Base-by-base conservation (phyloP, 257 asterid species). In the Primulina tabacum region DNA sequence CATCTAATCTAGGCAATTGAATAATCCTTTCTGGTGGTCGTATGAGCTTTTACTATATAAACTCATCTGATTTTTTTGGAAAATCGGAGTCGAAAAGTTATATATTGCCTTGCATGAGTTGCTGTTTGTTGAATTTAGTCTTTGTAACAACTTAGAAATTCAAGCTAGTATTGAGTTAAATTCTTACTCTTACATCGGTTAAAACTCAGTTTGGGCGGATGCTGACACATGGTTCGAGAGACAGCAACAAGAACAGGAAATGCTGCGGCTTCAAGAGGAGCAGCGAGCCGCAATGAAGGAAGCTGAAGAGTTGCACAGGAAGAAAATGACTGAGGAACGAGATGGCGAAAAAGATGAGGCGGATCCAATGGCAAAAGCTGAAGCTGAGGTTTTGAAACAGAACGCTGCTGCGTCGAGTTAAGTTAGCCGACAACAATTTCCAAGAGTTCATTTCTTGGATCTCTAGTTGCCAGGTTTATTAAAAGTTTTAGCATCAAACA, bases 181-280 rank as follows among this genome's bases (percentile, higher is more conserved):
- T 70, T 38, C 73, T 71, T 33, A 80, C 14, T 7, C 11, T 38
- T 53, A 59, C 16, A 40, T 30, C 71, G 62, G 35, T 65, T 62
- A 21, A 64, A 17, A 18, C 8, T 24, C 87, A 92, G 98, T 92
- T 75, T 92, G 98, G 98, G 98, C 95, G 67, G 98, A 92, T 76
- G 98, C 98, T 17, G 98, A 92, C 71, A 89, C 98, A 67, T 92
- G 98, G 98, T 90, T 89, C 59, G 98, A 92, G 67, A 85, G 95
- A 72, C 97, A 92, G 78, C 96, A 92, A 73, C 97, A 89, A 64
- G 98, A 92, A 73, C 88, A 81, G 81, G 98, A 92, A 73, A 79
- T 89, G 96, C 87, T 78, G 84, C 81, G 85, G 72, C 94, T 92
- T 76, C 95, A 89, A 76, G 92, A 85, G 14, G 98, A 92, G 85